Conservation (phyloP, 208 protist genomes). For the Acanthamoeba healyi region DNA sequence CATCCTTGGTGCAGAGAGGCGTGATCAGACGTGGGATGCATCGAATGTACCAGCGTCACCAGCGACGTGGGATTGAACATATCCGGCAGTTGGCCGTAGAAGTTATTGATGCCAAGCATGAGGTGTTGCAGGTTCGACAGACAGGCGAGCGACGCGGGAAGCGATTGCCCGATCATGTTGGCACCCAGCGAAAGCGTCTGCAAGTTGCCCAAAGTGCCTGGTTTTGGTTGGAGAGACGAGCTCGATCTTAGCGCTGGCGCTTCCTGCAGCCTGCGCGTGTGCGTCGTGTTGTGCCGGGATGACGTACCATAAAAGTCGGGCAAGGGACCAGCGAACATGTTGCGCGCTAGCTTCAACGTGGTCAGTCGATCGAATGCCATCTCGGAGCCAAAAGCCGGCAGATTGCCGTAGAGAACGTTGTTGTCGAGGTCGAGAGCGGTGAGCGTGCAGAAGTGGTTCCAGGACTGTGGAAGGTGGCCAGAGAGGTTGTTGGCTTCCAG, state of each 20-base stretch:
- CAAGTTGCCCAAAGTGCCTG: not conserved
- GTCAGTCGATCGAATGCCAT: not conserved
- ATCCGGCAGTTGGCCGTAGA: not conserved
- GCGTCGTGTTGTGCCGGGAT: too few relatives aligned
- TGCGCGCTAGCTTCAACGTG: not conserved
- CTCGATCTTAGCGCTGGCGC: too few relatives aligned
- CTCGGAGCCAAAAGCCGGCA: not conserved
- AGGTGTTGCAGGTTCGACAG: not conserved
- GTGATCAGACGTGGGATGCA: not conserved
- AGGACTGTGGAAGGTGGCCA: not conserved
- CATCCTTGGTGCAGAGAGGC: too few relatives aligned
- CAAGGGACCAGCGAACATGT: not conserved
- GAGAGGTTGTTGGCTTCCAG: not conserved
- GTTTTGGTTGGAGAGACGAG: too few relatives aligned
- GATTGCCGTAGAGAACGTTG: not conserved
- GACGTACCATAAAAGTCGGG: not conserved
- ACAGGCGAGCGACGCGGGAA: not conserved
- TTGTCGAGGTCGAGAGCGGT: not conserved
- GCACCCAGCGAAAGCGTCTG: not conserved
- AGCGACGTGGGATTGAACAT: not conserved
- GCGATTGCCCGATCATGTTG: not conserved
- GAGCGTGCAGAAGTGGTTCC: not conserved
- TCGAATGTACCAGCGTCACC: not conserved
- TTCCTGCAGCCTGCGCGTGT: too few relatives aligned
- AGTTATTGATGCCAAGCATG: not conserved